These are phyloP conservation scores for Curvularia eragrostidis DNA, from an alignment of 2,329 filamentous ascomycete species.

Conservation along the genomic window DNA sequence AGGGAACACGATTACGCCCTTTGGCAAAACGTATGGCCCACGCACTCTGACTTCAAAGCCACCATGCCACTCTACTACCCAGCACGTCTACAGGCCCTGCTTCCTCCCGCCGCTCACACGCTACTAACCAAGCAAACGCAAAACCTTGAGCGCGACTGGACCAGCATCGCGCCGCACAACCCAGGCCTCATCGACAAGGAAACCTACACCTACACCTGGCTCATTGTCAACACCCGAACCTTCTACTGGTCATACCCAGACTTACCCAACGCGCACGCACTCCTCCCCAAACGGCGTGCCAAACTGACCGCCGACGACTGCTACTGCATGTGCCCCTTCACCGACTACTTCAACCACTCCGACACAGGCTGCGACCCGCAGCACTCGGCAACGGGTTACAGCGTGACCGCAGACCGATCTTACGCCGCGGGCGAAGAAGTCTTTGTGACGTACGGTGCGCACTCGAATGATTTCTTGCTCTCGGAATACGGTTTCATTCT, in stretches of 20 bases:
- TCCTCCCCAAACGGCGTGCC: slow-evolving; percentile 52
- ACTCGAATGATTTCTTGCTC: slow-evolving; percentile 75
- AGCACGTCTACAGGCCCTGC: slow-evolving; percentile 47
- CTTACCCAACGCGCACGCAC: slow-evolving; percentile 49
- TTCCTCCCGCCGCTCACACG: slow-evolving; percentile 47
- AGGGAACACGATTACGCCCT: slow-evolving; percentile 55
- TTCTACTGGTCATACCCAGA: slow-evolving; percentile 62
- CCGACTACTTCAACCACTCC: slow-evolving; percentile 72
- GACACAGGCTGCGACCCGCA: slow-evolving; percentile 59
- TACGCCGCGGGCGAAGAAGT: slow-evolving; percentile 69
- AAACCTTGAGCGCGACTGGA: slow-evolving; percentile 62
- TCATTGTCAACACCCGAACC: slow-evolving; percentile 66
- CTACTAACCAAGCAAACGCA: slow-evolving; percentile 63
- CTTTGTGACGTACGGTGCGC: slow-evolving; percentile 71
- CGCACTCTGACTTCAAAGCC: slow-evolving; percentile 63
- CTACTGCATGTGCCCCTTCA: slow-evolving; percentile 73
- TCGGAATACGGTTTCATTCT: slow-evolving; percentile 66
- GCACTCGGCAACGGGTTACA: slow-evolving; percentile 61
- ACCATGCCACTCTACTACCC: slow-evolving; percentile 66
- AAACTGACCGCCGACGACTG: slow-evolving; percentile 60
- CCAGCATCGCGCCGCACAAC: slow-evolving; percentile 55
- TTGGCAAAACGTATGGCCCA: slow-evolving; percentile 75
- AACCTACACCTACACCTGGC: slow-evolving; percentile 63
- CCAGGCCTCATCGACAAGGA: slow-evolving; percentile 47
- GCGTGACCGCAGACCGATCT: slow-evolving; percentile 58